Percentiles rank a stretch among this genome's conserved stretches.
phyloP scores from a whole-genome alignment of 768 basidiomycete species.

The Lentinula raphanica region DNA sequence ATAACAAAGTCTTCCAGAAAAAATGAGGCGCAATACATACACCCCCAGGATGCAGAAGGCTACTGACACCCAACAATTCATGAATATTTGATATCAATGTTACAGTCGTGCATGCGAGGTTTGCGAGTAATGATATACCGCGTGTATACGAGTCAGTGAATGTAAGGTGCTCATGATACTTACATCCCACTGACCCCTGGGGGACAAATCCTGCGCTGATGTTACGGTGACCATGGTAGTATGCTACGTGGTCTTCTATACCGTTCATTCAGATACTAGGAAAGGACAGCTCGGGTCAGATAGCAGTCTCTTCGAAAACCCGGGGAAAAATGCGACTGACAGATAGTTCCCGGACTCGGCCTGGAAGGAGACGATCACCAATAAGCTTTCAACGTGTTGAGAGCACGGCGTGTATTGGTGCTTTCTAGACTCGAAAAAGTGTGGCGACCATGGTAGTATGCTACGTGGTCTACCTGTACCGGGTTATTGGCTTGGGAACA shows the following conservation, averaged over 20 bases:
- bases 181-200: background rate
- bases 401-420: background rate
- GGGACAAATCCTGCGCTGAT: background rate
- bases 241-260: background rate
- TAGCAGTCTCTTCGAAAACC: background rate
- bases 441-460: background rate
- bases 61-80: background rate
- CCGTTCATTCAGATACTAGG: background rate
- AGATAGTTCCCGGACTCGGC: background rate
- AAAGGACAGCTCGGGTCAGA: background rate
- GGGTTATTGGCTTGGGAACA: slow-evolving; percentile 4
- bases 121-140: background rate
- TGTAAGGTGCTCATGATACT: background rate
- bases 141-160: background rate
- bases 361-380: background rate
- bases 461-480: background rate
- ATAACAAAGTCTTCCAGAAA: too few species aligned
- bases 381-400: background rate
- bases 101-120: background rate
- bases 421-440: background rate
- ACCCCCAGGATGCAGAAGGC: too few species aligned
- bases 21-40: too few species aligned
- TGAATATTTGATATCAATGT: background rate
- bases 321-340: background rate
- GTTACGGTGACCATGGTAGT: background rate